These are phyloP conservation scores for Aegilops sharonensis DNA, from an alignment of 176 grass and related monocot genomes.

Conservation along the genomic window DNA sequence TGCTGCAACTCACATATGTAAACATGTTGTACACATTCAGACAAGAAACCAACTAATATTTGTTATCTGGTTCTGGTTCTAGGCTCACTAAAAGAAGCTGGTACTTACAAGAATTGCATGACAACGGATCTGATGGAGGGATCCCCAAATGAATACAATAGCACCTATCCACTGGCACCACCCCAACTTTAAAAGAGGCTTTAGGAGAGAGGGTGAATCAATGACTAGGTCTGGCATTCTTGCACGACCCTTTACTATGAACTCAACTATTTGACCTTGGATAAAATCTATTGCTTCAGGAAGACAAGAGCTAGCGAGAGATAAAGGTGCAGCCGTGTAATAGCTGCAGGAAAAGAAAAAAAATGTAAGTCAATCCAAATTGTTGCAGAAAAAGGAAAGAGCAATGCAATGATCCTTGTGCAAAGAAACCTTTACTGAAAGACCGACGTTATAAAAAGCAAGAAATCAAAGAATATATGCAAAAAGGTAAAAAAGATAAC, in stretches of 20 bases:
- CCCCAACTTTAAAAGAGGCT: slow-evolving; percentile 67
- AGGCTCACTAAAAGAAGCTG: not conserved
- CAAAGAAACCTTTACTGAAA: not conserved
- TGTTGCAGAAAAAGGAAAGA: slow-evolving; percentile 4
- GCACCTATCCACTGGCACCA: slow-evolving; percentile 81
- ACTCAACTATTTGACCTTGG: slow-evolving; percentile 61
- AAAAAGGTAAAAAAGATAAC: slow-evolving; percentile 4
- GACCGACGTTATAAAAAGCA: not conserved
- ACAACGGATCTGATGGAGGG: slow-evolving; percentile 68
- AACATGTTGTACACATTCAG: not conserved
- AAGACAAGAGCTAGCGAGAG: slow-evolving; percentile 76
- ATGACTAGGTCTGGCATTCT: slow-evolving; percentile 74
- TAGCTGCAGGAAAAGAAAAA: slow-evolving; percentile 47
- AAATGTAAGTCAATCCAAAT: slow-evolving; percentile 16
- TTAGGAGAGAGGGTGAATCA: slow-evolving; percentile 49
- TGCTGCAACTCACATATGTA: not conserved
- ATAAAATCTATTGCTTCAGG: slow-evolving; percentile 54
- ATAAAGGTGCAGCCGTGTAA: slow-evolving; percentile 68
- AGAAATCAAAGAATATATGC: slow-evolving; percentile 4
- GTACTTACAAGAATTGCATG: slow-evolving; percentile 88
- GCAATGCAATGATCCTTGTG: not conserved
- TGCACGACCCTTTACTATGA: slow-evolving; percentile 74
- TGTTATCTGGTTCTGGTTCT: not conserved
- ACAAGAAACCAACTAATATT: slow-evolving; percentile 12
- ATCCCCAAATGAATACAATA: slow-evolving; percentile 78